A percentile compares a stretch with the other conserved stretches of the same genome.
These are phyloP conservation scores for Allium fistulosum DNA, from an alignment of 106 monocot genomes.

Conservation along the genomic window DNA sequence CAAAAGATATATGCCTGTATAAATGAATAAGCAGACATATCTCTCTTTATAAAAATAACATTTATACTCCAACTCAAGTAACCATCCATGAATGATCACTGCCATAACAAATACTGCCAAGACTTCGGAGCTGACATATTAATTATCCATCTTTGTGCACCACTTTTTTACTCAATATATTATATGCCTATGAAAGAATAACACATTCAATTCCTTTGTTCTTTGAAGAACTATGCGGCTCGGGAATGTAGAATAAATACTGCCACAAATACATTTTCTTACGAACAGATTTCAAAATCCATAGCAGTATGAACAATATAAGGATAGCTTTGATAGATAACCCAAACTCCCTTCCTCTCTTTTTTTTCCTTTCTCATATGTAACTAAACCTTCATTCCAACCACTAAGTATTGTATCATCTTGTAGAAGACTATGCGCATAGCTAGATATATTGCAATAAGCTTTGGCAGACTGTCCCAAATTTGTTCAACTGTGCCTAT, in stretches of 20 bases:
- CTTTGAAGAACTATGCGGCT: conserved; percentile 68
- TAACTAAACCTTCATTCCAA: conserved; percentile 70
- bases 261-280: conserved; percentile 81
- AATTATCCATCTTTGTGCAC: conserved; percentile 73
- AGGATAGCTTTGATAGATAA: conserved; percentile 53
- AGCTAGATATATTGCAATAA: conserved; percentile 71
- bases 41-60: too few species aligned
- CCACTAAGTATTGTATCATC: conserved; percentile 58
- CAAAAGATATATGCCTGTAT: too few species aligned
- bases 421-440: conserved; percentile 87
- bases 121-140: conserved; percentile 63
- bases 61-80: too few species aligned
- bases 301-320: conserved; percentile 91
- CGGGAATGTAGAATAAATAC: conserved; percentile 95
- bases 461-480: conserved; percentile 16
- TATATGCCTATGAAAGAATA: conserved; percentile 78
- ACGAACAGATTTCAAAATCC: conserved; percentile 76
- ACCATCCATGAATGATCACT: conserved; percentile 48
- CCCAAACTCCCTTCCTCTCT: conserved; percentile 57
- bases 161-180: conserved; percentile 43
- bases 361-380: conserved; percentile 70
- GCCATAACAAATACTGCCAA: conserved; percentile 74
- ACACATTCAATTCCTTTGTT: conserved; percentile 37
- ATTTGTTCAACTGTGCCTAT: conserved; percentile 46
- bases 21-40: too few species aligned